A percentile compares a stretch with the other conserved stretches of the same genome.
Evolutionary conservation across 106 monocot species (phyloP).

Genomic region (Allium fistulosum): DNA sequence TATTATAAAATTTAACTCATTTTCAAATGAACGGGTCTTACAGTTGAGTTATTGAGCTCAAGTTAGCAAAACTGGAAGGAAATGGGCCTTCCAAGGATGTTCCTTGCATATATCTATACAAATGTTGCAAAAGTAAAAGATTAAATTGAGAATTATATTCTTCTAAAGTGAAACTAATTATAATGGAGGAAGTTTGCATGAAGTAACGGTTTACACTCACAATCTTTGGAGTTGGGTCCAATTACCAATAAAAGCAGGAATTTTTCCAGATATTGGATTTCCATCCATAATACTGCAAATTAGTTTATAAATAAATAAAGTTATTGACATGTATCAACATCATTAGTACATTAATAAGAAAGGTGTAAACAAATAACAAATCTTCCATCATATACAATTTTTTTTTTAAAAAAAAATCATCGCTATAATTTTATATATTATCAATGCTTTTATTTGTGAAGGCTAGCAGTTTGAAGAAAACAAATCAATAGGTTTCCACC

Average conservation of each 20-base stretch:
- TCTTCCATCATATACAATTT: too few species aligned
- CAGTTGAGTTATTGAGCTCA: conserved; percentile 31
- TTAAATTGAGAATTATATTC: neutral
- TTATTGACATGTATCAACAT: too few species aligned
- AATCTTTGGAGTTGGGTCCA: conserved; percentile 39
- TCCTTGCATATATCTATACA: conserved; percentile 51
- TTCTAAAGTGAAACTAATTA: neutral
- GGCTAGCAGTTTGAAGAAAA: too few species aligned
- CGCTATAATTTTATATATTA: too few species aligned
- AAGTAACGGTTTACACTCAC: conserved; percentile 15
- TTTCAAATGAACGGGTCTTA: conserved; percentile 5
- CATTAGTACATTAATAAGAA: too few species aligned
- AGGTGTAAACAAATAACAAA: too few species aligned
- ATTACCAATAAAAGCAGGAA: conserved; percentile 51
- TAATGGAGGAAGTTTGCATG: neutral
- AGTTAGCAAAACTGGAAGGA: conserved; percentile 27
- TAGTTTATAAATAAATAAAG: neutral
- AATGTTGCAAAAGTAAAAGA: neutral
- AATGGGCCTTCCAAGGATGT: conserved; percentile 57
- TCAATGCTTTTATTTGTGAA: too few species aligned
- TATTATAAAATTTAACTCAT: neutral
- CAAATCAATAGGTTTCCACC: too few species aligned
- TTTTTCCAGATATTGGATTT: conserved; percentile 45
- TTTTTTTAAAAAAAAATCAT: too few species aligned
- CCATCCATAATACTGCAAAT: conserved; percentile 48